These are phyloP conservation scores for Venturia aucupariae DNA, from an alignment of 2,329 filamentous ascomycete species.

Conservation along the genomic window DNA sequence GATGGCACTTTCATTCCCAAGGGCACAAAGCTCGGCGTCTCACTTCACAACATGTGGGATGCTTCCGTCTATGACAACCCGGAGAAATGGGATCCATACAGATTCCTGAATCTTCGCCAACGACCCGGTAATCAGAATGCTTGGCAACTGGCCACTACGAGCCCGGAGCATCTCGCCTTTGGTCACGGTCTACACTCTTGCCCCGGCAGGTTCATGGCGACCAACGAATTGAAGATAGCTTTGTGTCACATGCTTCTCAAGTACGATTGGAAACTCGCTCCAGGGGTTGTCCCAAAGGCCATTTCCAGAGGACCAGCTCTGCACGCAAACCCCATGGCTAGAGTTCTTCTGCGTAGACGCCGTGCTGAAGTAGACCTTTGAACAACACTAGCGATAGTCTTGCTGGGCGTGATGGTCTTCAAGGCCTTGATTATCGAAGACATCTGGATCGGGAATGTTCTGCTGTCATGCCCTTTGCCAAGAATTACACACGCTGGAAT, in stretches of 20 bases:
- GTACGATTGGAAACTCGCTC: slow-evolving; percentile 3
- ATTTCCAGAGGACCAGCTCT: not conserved
- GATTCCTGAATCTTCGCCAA: not conserved
- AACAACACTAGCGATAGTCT: not conserved
- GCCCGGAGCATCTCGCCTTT: not conserved
- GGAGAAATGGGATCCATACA: not conserved
- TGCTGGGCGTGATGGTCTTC: not conserved
- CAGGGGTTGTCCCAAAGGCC: not conserved
- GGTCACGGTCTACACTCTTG: not conserved
- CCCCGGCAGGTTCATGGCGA: not conserved
- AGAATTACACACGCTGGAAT: too few relatives aligned
- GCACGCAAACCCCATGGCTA: not conserved
- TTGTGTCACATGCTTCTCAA: not conserved
- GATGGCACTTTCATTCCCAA: slow-evolving; percentile 4
- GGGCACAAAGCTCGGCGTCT: not conserved
- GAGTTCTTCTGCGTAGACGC: not conserved
- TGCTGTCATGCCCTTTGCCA: too few relatives aligned
- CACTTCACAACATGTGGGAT: not conserved
- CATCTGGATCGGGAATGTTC: too few relatives aligned
- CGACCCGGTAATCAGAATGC: not conserved
- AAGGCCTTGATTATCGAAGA: too few relatives aligned
- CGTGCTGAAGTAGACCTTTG: not conserved
- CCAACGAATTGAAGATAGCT: not conserved
- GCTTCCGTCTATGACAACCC: not conserved
- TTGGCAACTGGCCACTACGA: not conserved